phyloP scores from a whole-genome alignment of 2,329 filamentous ascomycete genomes.

The Helotiales sp. region DNA sequence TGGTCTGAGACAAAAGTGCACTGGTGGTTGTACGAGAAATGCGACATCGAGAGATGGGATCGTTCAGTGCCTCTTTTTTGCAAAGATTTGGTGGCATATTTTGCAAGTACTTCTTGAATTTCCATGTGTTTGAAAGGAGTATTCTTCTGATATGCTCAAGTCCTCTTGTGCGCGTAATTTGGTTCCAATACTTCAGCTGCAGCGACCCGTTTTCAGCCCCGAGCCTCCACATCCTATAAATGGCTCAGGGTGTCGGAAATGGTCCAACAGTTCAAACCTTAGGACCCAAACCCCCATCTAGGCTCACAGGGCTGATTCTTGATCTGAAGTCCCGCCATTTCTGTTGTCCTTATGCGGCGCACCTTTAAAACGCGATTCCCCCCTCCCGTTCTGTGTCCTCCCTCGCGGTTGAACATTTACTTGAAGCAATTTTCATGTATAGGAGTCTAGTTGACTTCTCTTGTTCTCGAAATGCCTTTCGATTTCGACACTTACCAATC shows the following conservation, averaged over 20 bases:
- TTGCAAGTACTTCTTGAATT: background rate
- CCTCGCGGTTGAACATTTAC: background rate
- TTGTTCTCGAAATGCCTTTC: slow-evolving; percentile 46
- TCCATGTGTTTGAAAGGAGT: background rate
- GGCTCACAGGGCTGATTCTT: slow-evolving; percentile 12
- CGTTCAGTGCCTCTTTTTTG: background rate
- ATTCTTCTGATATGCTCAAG: background rate
- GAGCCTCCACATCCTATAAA: background rate
- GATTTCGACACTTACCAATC: slow-evolving; percentile 49
- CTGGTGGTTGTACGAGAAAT: background rate
- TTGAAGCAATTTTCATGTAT: background rate
- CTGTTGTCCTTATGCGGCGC: background rate
- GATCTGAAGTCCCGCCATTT: background rate
- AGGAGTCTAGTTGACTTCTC: background rate
- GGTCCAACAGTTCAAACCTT: background rate
- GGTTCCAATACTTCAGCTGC: slow-evolving; percentile 9
- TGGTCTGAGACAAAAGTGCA: slow-evolving; percentile 8
- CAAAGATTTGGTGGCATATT: background rate
- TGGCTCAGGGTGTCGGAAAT: background rate
- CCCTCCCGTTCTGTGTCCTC: background rate
- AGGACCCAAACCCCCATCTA: background rate
- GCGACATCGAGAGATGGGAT: background rate
- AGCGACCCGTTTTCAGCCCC: slow-evolving; percentile 14
- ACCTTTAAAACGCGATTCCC: background rate
- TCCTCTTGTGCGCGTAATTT: background rate